Evolutionary conservation across 257 asterid species (phyloP).

Genomic region (Ehretia macrophylla): DNA sequence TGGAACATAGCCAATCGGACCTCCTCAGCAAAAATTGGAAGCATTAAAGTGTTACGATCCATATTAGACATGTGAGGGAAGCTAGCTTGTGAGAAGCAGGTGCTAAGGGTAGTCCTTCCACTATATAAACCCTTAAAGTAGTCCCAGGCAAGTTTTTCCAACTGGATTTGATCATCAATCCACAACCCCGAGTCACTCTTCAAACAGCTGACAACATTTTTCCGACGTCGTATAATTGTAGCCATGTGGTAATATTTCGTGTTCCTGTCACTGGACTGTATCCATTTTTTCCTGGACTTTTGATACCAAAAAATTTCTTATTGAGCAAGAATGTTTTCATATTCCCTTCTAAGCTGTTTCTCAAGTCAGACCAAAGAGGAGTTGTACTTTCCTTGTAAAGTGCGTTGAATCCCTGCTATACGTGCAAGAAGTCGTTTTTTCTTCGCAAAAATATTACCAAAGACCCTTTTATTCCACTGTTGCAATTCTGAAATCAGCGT

Average conservation of each 20-base stretch:
- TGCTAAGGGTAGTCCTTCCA: neutral
- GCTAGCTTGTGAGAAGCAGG: neutral
- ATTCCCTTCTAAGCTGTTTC: neutral
- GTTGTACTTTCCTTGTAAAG: neutral
- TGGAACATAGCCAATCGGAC: neutral
- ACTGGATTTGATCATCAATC: neutral
- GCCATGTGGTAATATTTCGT: neutral
- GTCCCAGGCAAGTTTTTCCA: neutral
- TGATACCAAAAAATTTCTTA: neutral
- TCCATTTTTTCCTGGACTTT: neutral
- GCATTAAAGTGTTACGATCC: no score
- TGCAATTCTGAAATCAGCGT: no score
- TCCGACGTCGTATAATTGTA: neutral
- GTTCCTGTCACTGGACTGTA: neutral
- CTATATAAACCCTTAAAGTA: neutral
- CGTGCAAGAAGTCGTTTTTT: neutral
- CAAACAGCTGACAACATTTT: neutral
- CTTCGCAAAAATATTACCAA: neutral
- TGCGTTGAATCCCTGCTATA: neutral
- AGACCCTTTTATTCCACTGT: neutral
- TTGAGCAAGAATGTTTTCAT: neutral
- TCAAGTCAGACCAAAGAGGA: neutral
- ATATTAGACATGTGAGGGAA: no score
- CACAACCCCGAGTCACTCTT: neutral
- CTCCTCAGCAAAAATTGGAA: neutral